Evolutionary conservation across 345 rosid genomes (phyloP), one percentile per base, ranked within the genome.

Genomic region (Kandelia obovata): DNA sequence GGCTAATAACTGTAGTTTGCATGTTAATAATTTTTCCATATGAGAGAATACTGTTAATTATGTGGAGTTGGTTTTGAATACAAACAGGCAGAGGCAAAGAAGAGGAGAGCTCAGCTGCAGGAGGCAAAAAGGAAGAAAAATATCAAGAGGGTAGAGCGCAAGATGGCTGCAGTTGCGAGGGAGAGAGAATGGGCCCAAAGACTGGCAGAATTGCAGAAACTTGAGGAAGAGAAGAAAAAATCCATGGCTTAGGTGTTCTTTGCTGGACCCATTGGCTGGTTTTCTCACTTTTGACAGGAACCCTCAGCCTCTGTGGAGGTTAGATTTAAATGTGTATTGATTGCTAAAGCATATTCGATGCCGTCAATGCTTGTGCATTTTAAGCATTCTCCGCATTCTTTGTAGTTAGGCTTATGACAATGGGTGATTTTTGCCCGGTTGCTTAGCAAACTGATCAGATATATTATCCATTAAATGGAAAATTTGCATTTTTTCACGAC

Each of bases 131-230:
- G 87, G 78, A 90, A 80, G 90, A 95, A 90, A 81, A 80, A 76
- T 67, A 81, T 77, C 70, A 61, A 69, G 73, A 69, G 83, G 68
- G 81, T 81, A 3, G 87, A 87, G 65, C 86, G 87, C 51, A 87
- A 87, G 81, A 89, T 89, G 96, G 98, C 96, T 77, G 87, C 89
- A 13, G 96, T 85, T 61, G 92, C 96, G 51, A 90, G 99, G 77
- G 98, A 95, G 35, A 83, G 98, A 69, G 94, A 86, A 31, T 90
- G 98, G 99, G 82, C 87, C 6, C 86, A 86, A 70, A 86, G 91
- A 79, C 69, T 95, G 53, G 82, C 73, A 11, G 96, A 88, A 78
- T 84, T 95, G 71, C 88, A 92, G 64, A 66, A 65, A 65, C 92
- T 87, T 0, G 96, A 92, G 80, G 89, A 85, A 84, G 93, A 90